Evolutionary conservation across 257 asterid species (phyloP).

Genomic region (Petrea volubilis): DNA sequence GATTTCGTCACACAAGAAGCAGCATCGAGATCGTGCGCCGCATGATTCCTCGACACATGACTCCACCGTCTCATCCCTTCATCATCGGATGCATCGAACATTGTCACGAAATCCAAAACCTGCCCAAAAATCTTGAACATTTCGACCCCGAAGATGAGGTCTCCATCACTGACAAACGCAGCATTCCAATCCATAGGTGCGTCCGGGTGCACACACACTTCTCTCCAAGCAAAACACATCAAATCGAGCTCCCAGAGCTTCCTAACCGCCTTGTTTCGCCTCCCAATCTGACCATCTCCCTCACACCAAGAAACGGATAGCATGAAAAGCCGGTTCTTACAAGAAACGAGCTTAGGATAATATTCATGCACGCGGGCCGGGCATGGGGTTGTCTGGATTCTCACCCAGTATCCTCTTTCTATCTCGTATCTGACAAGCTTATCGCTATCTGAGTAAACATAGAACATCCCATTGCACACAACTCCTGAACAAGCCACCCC

Average conservation of each 20-base stretch:
- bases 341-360: constrained; percentile 74
- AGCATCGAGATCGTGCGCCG: constrained; percentile 77
- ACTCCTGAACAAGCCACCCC: constrained; percentile 87
- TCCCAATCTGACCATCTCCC: constrained; percentile 90
- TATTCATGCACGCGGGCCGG: constrained; percentile 90
- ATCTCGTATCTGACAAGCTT: constrained; percentile 72
- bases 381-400: constrained; percentile 59
- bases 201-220: constrained; percentile 78
- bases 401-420: constrained; percentile 83
- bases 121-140: constrained; percentile 98
- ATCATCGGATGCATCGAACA: constrained; percentile 45
- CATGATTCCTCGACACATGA: constrained; percentile 74
- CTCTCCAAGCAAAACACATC: constrained; percentile 52
- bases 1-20: constrained; percentile 89
- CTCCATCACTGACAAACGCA: constrained; percentile 69
- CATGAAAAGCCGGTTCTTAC: constrained; percentile 68
- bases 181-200: constrained; percentile 99
- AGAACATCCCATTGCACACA: constrained; percentile 60
- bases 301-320: constrained; percentile 95
- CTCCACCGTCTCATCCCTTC: constrained; percentile 48
- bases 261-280: constrained; percentile 94
- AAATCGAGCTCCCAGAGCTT: constrained; percentile 93
- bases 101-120: constrained; percentile 84
- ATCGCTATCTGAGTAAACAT: constrained; percentile 87
- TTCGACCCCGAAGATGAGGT: constrained; percentile 74